Conservation (phyloP, 805 yeast species). For the Maudiozyma bulderi region DNA sequence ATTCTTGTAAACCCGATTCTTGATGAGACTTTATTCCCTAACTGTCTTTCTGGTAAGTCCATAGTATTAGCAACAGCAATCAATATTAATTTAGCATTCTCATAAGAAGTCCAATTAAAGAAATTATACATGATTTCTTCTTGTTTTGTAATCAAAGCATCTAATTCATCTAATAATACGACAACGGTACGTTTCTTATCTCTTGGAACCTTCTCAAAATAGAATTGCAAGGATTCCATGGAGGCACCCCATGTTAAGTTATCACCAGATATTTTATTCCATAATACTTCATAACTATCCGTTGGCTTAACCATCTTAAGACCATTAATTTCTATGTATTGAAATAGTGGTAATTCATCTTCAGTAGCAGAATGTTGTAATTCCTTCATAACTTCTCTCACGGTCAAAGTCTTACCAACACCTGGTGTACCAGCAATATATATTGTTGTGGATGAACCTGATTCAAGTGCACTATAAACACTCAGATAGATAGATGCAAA, state of each 20-base stretch:
- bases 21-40: conserved; percentile 83
- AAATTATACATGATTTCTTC: conserved; percentile 90
- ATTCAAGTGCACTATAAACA: conserved; percentile 60
- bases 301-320: conserved; percentile 72
- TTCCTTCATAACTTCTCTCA: conserved; percentile 73
- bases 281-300: conserved; percentile 70
- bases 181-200: conserved; percentile 40
- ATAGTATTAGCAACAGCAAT: conserved; percentile 94
- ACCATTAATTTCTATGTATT: conserved; percentile 83
- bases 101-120: conserved; percentile 93
- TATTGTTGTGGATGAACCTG: conserved; percentile 69
- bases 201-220: conserved; percentile 39
- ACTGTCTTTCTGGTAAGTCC: conserved; percentile 87
- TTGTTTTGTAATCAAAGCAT: conserved; percentile 70
- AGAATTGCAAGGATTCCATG: conserved; percentile 56
- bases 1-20: conserved; percentile 82
- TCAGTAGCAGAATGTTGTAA: conserved; percentile 37
- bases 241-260: conserved; percentile 56
- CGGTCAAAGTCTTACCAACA: conserved; percentile 92
- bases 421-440: conserved; percentile 98
- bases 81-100: conserved; percentile 69
- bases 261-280: conserved; percentile 63
- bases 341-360: conserved; percentile 41
- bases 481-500: conserved; percentile 59
- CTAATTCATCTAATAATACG: conserved; percentile 84